Evolutionary conservation across 345 rosid genomes (phyloP).

Genomic region (Physaria fendleri): DNA sequence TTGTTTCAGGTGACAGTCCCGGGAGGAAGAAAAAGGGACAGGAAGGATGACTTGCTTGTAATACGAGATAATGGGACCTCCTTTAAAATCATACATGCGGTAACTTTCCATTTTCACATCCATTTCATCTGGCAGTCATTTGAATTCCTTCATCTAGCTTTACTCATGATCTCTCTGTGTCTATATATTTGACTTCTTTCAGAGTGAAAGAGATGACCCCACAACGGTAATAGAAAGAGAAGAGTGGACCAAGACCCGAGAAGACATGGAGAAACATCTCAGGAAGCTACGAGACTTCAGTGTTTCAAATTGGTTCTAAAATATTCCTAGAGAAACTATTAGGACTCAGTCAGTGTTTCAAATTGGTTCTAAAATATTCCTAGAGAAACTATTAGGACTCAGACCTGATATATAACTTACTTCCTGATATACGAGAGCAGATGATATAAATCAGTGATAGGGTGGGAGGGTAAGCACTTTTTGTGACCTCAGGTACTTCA

Average conservation of each 20-base stretch:
- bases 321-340: neutral
- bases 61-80: conserved; percentile 74
- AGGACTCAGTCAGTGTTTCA: conserved; percentile 37
- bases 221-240: conserved; percentile 71
- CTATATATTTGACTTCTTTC: conserved; percentile 5
- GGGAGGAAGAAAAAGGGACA: conserved; percentile 73
- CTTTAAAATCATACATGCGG: conserved; percentile 69
- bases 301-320: conserved; percentile 79
- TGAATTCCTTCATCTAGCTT: neutral
- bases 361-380: conserved; percentile 60
- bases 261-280: conserved; percentile 91
- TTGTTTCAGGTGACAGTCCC: conserved; percentile 68
- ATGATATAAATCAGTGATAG: neutral
- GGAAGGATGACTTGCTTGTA: conserved; percentile 77
- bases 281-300: conserved; percentile 78
- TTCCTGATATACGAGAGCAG: too few relatives aligned
- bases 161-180: neutral
- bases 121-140: neutral
- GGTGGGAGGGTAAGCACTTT: neutral
- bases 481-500: conserved; percentile 1
- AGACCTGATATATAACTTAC: neutral
- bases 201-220: conserved; percentile 71
- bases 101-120: conserved; percentile 21
- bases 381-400: neutral
- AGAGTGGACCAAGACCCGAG: conserved; percentile 72